phyloP scores from a whole-genome alignment of 2,329 filamentous ascomycete species.

The Penicillium carneum region DNA sequence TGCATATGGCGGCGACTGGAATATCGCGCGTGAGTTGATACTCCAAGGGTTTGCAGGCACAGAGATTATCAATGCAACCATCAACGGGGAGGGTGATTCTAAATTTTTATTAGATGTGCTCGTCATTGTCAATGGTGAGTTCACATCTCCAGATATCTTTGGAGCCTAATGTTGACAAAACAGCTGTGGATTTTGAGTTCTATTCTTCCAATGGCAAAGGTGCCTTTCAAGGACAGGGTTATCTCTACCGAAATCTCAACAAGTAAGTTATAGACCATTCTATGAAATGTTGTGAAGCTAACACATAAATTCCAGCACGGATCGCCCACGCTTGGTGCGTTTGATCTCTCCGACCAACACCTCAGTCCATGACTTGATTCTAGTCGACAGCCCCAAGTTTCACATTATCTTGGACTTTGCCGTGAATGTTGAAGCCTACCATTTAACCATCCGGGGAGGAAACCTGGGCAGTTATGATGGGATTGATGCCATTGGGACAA shows the following conservation, averaged over 20 bases:
- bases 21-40: constrained; percentile 40
- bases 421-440: constrained; percentile 49
- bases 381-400: constrained; percentile 48
- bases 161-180: not conserved
- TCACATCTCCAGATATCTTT: not conserved
- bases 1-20: constrained; percentile 41
- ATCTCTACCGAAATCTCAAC: constrained; percentile 41
- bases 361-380: constrained; percentile 44
- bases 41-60: constrained; percentile 41
- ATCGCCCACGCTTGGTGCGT: constrained; percentile 34
- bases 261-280: constrained; percentile 31
- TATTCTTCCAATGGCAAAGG: constrained; percentile 46
- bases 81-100: constrained; percentile 46
- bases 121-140: constrained; percentile 43
- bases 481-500: constrained; percentile 48
- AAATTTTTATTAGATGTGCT: constrained; percentile 41
- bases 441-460: constrained; percentile 48
- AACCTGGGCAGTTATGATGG: constrained; percentile 50
- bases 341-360: constrained; percentile 37
- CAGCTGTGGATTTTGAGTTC: constrained; percentile 47
- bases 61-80: constrained; percentile 40
- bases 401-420: constrained; percentile 49
- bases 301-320: constrained; percentile 16
- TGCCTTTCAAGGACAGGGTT: constrained; percentile 48
- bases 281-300: not conserved